Base-by-base conservation (phyloP, 768 basidiomycete genomes). In the Coprinellus aureogranulatus region DNA sequence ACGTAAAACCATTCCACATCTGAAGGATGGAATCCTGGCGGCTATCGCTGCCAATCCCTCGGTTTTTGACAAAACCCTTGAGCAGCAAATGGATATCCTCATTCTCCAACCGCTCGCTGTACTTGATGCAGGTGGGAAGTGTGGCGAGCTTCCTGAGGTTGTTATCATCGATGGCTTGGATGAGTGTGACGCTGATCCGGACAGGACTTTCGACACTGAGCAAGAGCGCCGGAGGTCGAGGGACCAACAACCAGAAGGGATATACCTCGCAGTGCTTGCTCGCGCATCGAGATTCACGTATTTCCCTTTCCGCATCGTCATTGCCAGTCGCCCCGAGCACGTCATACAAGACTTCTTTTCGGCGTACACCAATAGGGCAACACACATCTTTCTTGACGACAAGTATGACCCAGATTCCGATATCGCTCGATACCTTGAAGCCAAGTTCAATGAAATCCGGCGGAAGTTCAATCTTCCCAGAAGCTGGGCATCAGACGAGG, bases 261-360 rank as follows among this genome's bases (percentile, higher is more conserved):
- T 37, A 39, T 20, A 28, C 27, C 42, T 57, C 18, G 25, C 47
- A 14, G 54, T 44, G 25, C 41, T 60, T 23, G 18, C 18, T 12
- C n/a, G 5, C 20, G 51, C 51, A 31, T 42, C 44, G 6, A 12
- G 48, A 18, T 9, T 9, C 37, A 39, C 10, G 10, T 9, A 9
- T 9, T 39, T 39, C 18, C 37, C 37, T 9, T 47, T 60, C 4
- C 20, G 30, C 12, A 31, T 57, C n/a, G 23, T 54, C 10, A 14
- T 60, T 28, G 23, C 59, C 18, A 50, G 54, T 52, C 48, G 59
- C 18, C 55, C 59, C 6, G 59, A 59, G 20, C 4, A 25, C 16
- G 37, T 37, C 18, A 53, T 53, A 16, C 22, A 20, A 4, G 18
- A 39, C 16, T 53, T 53, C 27, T 53, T 53, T 37, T 11, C 10